These are phyloP conservation scores for Crithidia fasciculata DNA, from an alignment of 208 protist genomes.

Conservation along the genomic window DNA sequence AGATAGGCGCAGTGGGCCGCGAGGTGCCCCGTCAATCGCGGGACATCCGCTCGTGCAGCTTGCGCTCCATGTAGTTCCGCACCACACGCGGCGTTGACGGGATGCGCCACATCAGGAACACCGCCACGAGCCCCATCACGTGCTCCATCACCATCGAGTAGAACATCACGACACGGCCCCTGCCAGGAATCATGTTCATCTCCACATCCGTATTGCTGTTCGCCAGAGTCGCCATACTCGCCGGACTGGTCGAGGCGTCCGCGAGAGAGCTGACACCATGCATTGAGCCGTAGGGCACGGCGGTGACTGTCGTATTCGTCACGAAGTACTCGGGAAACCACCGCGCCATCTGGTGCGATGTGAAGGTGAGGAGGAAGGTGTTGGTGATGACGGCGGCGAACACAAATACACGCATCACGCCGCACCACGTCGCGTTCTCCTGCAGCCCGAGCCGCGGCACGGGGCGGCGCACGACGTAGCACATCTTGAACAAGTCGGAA, in stretches of 20 bases:
- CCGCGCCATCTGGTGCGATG: slow-evolving; percentile 35
- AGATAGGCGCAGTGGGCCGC: too few relatives aligned
- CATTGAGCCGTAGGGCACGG: slow-evolving; percentile 13
- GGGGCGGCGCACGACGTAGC: slow-evolving; percentile 59
- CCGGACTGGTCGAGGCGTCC: neutral
- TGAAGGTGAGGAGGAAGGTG: slow-evolving; percentile 55
- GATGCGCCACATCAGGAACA: slow-evolving; percentile 60
- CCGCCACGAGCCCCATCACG: slow-evolving; percentile 36
- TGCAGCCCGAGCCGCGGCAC: slow-evolving; percentile 46
- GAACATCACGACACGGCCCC: slow-evolving; percentile 20
- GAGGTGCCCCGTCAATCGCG: neutral
- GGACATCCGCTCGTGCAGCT: slow-evolving; percentile 27
- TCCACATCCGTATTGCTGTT: neutral
- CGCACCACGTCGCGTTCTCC: slow-evolving; percentile 50
- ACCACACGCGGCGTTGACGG: slow-evolving; percentile 41
- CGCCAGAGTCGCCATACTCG: slow-evolving; percentile 12
- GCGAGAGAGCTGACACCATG: neutral
- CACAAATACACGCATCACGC: slow-evolving; percentile 51
- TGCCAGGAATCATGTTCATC: slow-evolving; percentile 24
- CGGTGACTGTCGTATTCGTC: slow-evolving; percentile 1
- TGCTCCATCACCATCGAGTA: slow-evolving; percentile 51
- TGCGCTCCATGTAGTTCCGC: slow-evolving; percentile 32
- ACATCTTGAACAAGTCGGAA: slow-evolving; percentile 74
- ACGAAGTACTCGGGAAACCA: slow-evolving; percentile 36
- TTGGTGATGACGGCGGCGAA: slow-evolving; percentile 58